Conservation (phyloP, 75 land plant genomes). For the Selaginella tamariscina region DNA sequence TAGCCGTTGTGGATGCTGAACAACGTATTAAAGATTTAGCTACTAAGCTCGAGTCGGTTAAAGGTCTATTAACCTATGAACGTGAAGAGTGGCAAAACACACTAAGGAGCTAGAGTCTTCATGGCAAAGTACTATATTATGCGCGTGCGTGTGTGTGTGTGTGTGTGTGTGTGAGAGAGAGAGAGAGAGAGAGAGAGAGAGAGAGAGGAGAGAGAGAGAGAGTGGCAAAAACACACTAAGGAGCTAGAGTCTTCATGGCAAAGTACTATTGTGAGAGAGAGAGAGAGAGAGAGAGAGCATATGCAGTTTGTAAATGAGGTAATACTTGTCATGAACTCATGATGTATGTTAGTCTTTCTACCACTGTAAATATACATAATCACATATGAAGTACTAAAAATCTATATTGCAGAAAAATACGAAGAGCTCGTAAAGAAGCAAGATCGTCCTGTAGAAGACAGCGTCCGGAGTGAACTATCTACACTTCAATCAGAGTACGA, state of each 20-base stretch:
- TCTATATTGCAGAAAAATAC: not conserved
- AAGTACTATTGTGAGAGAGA: too few species aligned
- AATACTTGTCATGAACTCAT: too few species aligned
- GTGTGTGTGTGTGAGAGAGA: too few species aligned
- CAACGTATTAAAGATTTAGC: slow-evolving; percentile 45
- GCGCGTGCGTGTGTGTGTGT: too few species aligned
- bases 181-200: too few species aligned
- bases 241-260: slow-evolving; percentile 64
- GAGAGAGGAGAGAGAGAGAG: too few species aligned
- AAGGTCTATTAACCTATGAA: slow-evolving; percentile 35
- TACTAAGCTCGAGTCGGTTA: slow-evolving; percentile 49
- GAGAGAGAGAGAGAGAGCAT: too few species aligned
- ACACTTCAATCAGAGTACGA: slow-evolving; percentile 13
- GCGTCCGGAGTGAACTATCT: slow-evolving; percentile 12
- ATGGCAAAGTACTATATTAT: slow-evolving; percentile 53
- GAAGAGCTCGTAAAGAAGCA: slow-evolving; percentile 2
- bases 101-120: slow-evolving; percentile 48
- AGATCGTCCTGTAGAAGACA: slow-evolving; percentile 14
- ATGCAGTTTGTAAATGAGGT: too few species aligned
- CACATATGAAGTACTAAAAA: not conserved
- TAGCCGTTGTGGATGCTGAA: slow-evolving; percentile 40
- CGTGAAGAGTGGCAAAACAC: slow-evolving; percentile 50
- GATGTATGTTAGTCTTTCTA: too few species aligned
- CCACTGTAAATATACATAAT: too few species aligned
- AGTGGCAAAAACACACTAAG: slow-evolving; percentile 41